phyloP scores from a whole-genome alignment of 2,329 filamentous ascomycete species.

The Tolypocladium tropicale region DNA sequence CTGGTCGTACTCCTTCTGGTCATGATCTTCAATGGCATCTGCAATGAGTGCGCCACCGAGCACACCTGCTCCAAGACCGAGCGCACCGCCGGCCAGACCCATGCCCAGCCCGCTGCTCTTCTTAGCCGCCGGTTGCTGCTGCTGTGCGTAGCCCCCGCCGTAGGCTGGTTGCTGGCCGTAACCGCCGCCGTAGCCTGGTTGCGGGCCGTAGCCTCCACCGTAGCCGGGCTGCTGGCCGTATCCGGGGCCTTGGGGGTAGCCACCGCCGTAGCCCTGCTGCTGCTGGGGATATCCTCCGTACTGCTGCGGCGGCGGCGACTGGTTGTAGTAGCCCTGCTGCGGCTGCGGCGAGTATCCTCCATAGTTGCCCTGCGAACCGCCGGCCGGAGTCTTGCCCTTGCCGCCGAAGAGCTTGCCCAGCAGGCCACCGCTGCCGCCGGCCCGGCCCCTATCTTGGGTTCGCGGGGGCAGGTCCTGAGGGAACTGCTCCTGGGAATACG shows the following conservation, averaged over 20 bases:
- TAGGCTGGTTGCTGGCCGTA: conserved; percentile 11
- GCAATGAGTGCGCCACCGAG: conserved; percentile 66
- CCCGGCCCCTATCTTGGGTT: conserved; percentile 22
- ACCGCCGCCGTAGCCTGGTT: not conserved
- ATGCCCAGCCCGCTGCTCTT: conserved; percentile 29
- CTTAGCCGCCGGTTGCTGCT: conserved; percentile 28
- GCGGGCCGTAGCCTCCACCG: conserved; percentile 20
- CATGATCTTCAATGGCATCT: conserved; percentile 52
- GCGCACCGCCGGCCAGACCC: conserved; percentile 63
- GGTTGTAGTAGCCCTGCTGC: conserved; percentile 16
- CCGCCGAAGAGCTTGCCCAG: conserved; percentile 40
- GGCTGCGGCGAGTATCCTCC: conserved; percentile 8
- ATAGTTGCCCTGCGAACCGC: conserved; percentile 13
- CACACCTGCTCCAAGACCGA: conserved; percentile 74
- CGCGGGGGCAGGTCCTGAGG: conserved; percentile 33
- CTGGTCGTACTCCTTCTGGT: conserved; percentile 45
- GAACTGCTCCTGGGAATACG: conserved; percentile 16
- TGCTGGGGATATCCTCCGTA: conserved; percentile 8
- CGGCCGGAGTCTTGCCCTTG: conserved; percentile 22
- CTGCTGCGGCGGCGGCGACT: conserved; percentile 13
- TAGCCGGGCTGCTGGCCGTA: conserved; percentile 17
- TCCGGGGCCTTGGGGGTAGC: conserved; percentile 4
- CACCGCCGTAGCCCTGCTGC: conserved; percentile 2
- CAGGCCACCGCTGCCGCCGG: conserved; percentile 29
- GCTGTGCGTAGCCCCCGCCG: conserved; percentile 21